Evolutionary conservation across 139 green algal genomes (phyloP).

Genomic region (Ulvella scutata): DNA sequence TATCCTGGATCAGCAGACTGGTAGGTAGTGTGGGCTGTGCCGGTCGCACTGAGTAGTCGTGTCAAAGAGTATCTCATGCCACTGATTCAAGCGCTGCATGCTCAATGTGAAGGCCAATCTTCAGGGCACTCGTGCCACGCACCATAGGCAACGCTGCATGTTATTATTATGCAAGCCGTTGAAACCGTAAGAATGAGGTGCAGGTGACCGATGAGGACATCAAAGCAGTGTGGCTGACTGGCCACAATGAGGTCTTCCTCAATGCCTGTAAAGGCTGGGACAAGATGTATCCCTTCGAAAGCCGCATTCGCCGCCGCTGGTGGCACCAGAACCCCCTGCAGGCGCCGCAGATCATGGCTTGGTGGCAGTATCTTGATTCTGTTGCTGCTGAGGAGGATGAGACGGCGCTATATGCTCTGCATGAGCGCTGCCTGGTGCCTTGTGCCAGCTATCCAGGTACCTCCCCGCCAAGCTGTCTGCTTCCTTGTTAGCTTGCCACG

Average conservation of each 20-base stretch:
- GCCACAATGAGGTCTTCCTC: not conserved
- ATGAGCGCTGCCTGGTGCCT: not conserved
- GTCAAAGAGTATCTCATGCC: too few relatives aligned
- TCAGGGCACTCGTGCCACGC: too few relatives aligned
- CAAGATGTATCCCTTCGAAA: not conserved
- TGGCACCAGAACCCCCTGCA: not conserved
- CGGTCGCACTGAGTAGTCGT: too few relatives aligned
- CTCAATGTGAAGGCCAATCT: too few relatives aligned
- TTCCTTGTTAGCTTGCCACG: too few relatives aligned
- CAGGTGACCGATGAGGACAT: not conserved
- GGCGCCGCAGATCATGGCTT: not conserved
- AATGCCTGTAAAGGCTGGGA: not conserved
- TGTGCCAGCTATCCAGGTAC: slow-evolving; percentile 1
- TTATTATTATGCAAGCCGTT: too few relatives aligned
- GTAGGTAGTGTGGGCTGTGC: too few relatives aligned
- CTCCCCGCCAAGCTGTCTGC: too few relatives aligned
- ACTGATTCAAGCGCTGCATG: too few relatives aligned
- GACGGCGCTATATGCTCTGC: not conserved
- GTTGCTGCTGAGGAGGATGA: not conserved
- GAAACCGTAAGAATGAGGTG: too few relatives aligned
- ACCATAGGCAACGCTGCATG: too few relatives aligned
- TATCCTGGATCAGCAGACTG: too few relatives aligned
- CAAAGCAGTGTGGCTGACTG: not conserved
- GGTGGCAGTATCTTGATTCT: not conserved
- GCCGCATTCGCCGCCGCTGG: not conserved